Base-by-base conservation (phyloP, 345 rosid species). In the Brassica juncea region DNA sequence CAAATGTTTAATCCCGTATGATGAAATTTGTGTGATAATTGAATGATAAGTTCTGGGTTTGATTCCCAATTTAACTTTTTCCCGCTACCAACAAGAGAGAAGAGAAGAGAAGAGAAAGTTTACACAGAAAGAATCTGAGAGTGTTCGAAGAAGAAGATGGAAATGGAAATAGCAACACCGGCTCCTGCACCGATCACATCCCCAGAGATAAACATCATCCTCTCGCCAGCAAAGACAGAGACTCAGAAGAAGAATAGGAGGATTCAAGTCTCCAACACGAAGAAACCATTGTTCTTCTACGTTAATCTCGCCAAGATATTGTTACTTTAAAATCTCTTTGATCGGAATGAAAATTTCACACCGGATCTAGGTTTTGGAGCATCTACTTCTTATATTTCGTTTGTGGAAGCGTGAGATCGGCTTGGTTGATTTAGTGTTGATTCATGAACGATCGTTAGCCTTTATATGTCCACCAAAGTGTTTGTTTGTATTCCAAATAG, bases 121-220 rank as follows among this genome's bases (percentile, higher is more conserved):
- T 23, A 23, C 25, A 1, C 6, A 32, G 35, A 32, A 32, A 4
- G 35, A 32, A 32, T 4, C 35, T 32, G 35, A 32, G 35, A 32
- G 35, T 32, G 35, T 5, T 32, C 35, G 6, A 32, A 68, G 21
- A 54, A 32, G 35, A 32, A 32, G 35, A 32, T 32, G 35, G 35
- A 6, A 5, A 32, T 32, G 78, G 79, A 82, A 74, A 72, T 73
- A 28, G 84, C 84, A 23, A 78, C 78, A 44, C 84, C 84, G 23
- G 84, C 80, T 19, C 77, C 81, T 57, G 82, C 78, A 39, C 84
- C 80, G 35, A 55, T 71, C 59, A n/a, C 80, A 11, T 37, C 35
- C 35, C 70, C 1, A 5, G 80, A 75, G 76, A 76, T 54, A 69
- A 75, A 65, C 72, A 71, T 75, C 35, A 23, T 23, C 25, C 35